Base-by-base conservation (phyloP, 164 flowering plant species). In the Berberis thunbergii region DNA sequence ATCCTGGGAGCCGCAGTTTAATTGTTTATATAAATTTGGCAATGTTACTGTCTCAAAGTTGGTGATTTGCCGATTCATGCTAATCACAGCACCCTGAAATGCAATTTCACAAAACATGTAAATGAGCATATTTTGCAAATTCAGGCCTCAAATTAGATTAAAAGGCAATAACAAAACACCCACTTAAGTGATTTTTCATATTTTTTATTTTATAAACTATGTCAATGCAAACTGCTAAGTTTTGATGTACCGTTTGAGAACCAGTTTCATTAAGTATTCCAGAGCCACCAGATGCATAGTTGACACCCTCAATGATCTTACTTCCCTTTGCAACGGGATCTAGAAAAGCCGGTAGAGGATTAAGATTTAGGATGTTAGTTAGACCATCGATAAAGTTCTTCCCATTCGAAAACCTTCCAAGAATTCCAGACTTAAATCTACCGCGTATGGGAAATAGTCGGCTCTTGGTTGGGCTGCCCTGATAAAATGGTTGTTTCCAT, bases 381-480 rank as follows among this genome's bases (percentile, higher is more conserved):
- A 87, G 64, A 13, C 76, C 69, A 64, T 87, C 93, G 2, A 80
- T 69, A 1, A 81, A 73, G 54, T 79, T 87, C 62, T 70, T 74
- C 1, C 95, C 90, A 62, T 87, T 85, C 8, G 81, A 76, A 54
- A 85, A 85, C 72, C 95, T 77, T 1, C 88, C 95, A 0, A 90
- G 64, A 46, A 86, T 76, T 0, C 90, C 90, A 1, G 13, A 7
- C 80, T 83, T 50, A 84, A 85, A 57, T 87, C 94, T 2, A 85
- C 61, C 26, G 89, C 94, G 61, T 87, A 87, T 0, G 95, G 90
- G 44, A 68, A 59, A 69, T 69, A 85, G 59, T 85, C 70, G 5
- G 83, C 88, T 50, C 67, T 85, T 2, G 84, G 75, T 3, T 38
- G 13, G 0, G 80, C 57, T 45, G 73, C 70, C 12, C 38, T 38